Evolutionary conservation across 371 early-diverging fungal genomes (phyloP).

Genomic region (Mortierella sp.): DNA sequence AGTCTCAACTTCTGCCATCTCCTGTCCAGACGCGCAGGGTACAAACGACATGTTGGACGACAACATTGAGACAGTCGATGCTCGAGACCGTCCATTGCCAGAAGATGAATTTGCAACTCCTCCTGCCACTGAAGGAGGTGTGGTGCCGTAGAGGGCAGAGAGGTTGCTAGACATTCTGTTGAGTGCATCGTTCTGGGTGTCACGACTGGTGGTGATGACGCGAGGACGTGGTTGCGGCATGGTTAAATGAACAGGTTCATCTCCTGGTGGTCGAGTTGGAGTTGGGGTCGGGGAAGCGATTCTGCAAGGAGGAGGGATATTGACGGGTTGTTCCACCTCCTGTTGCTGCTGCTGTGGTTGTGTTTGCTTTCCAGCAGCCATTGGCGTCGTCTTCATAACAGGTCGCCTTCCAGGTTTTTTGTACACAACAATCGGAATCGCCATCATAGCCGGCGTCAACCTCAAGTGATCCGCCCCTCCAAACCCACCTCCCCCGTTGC

Average conservation of each 20-base stretch:
- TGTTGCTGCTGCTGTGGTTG: not conserved
- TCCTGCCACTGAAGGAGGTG: not conserved
- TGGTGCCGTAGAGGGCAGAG: conserved; percentile 9
- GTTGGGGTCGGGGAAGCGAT: not conserved
- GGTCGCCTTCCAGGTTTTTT: conserved; percentile 22
- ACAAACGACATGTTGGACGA: conserved; percentile 16
- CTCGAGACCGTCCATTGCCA: conserved; percentile 13
- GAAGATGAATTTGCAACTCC: not conserved
- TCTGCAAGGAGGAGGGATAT: not conserved
- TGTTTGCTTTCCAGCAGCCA: not conserved
- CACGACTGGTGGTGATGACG: not conserved
- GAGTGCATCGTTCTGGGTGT: conserved; percentile 22
- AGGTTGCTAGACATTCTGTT: conserved; percentile 23
- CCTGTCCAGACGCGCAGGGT: conserved; percentile 16
- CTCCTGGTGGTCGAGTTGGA: not conserved
- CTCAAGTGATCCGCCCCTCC: conserved; percentile 21
- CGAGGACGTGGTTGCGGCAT: not conserved
- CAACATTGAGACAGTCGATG: conserved; percentile 7
- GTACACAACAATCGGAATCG: conserved; percentile 48
- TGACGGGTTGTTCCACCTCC: not conserved
- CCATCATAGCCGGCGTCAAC: conserved; percentile 42
- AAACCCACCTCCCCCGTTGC: conserved; percentile 14
- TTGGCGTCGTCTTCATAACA: not conserved
- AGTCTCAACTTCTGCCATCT: conserved; percentile 17
- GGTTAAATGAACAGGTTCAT: not conserved